Base-by-base conservation (phyloP, 2,329 filamentous ascomycete genomes). In the Drechslera avenae region DNA sequence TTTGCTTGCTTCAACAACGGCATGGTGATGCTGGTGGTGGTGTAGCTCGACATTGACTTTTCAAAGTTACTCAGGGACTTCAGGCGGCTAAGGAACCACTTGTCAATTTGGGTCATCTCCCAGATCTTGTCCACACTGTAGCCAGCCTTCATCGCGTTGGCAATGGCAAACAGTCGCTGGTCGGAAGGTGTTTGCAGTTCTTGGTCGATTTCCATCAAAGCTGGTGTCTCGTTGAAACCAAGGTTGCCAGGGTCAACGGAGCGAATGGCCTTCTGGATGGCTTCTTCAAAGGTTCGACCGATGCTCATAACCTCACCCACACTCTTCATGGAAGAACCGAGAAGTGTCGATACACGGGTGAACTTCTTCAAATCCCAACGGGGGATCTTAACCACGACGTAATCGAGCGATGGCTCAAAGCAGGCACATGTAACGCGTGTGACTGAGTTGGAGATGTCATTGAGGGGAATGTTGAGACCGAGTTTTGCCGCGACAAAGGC, bases 291-390 rank as follows among this genome's bases (percentile, higher is more conserved):
- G 0, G 90, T 96, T 60, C 94, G 83, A 50, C 94, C 94, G 63
- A 99, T 97, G 68, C 89, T 93, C 94, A 99, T 97, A 61, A 99
- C 94, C 74, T 99, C 94, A 69, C 94, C 94, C 45, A 99, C 92
- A 83, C 91, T 96, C 87, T 97, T 99, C 94, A 99, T 99, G 10
- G 93, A 96, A 3, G 94, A 97, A 23, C 92, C 93, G 18, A 99
- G 87, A 70, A 95, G 88, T 1, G 92, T 97, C 3, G 93, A 97
- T 17, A 97, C 94, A 61, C 94, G 87, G 21, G 90, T 96, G 77
- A 99, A 99, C 79, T 99, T 99, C 82, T 97, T 97, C 69, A 99
- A 78, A 77, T 99, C 94, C 94, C 94, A 99, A 64, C 94, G 85
- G 39, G 94, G 94, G 80, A 99, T 97, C 84, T 99, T 99, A 64